Evolutionary conservation across 2,329 filamentous ascomycete species (phyloP).

Genomic region (Hypoxylon sp.): DNA sequence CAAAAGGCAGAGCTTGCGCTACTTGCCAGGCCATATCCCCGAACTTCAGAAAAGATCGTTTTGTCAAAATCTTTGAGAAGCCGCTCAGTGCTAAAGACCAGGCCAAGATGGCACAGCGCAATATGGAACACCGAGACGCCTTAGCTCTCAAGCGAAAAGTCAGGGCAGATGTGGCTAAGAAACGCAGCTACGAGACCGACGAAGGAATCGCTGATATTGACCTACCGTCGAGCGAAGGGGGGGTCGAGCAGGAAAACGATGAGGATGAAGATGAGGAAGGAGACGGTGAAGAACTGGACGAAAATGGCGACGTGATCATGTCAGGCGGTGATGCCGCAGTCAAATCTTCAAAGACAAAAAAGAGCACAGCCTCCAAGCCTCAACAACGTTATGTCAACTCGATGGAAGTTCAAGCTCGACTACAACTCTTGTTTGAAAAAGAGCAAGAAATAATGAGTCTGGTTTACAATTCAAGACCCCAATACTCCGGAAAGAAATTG

Average conservation of each 20-base stretch:
- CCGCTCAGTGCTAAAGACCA: conserved; percentile 81
- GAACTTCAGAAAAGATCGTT: conserved; percentile 88
- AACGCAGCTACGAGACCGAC: conserved; percentile 67
- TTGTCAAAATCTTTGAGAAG: conserved; percentile 94
- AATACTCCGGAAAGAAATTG: conserved; percentile 67
- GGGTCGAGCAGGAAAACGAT: conserved; percentile 60
- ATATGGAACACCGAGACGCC: conserved; percentile 78
- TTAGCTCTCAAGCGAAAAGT: conserved; percentile 67
- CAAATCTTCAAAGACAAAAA: conserved; percentile 56
- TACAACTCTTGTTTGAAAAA: conserved; percentile 85
- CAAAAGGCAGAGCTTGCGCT: conserved; percentile 77
- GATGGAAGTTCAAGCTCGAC: conserved; percentile 84
- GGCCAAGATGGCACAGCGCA: conserved; percentile 79
- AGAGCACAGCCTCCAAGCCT: conserved; percentile 54
- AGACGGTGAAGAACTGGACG: conserved; percentile 64
- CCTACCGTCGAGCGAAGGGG: conserved; percentile 62
- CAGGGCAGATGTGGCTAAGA: conserved; percentile 55
- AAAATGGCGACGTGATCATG: conserved; percentile 72
- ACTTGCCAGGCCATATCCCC: conserved; percentile 80
- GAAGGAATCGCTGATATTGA: conserved; percentile 80
- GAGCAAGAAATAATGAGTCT: conserved; percentile 87
- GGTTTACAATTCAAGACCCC: conserved; percentile 84
- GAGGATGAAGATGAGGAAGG: conserved; percentile 63
- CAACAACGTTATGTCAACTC: conserved; percentile 84
- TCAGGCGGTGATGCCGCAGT: conserved; percentile 57